Base-by-base conservation (phyloP, 2,329 filamentous ascomycete genomes). In the Calonectria pseudoreteaudii region DNA sequence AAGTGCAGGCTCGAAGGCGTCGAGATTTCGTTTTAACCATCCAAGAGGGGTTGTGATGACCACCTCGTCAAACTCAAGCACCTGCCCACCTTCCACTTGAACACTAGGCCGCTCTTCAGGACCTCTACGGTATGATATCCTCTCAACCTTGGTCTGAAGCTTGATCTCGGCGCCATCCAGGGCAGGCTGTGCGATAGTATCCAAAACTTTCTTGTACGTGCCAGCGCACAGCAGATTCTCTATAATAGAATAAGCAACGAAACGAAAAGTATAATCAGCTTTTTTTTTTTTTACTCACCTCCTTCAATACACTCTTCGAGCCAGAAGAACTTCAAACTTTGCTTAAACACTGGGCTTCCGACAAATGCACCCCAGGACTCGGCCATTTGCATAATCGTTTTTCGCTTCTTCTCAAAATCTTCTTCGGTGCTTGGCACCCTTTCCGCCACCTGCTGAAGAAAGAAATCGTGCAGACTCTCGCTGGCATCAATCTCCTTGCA, bases 281-380 rank as follows among this genome's bases (percentile, higher is more conserved):
- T 47, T 47, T 23, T 47, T 47, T 4, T 47, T 47, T 47, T 23
- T 47, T 47, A n/a, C 86, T 78, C 81, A 91, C 91, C 90, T 58
- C 93, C 93, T 80, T 95, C 93, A 67, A 95, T 92, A 76, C 93
- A 94, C 83, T 95, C 93, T 81, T 95, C 94, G 7, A 95, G 82
- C 93, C 93, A 95, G 81, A 95, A 94, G 84, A 91, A 95, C 84
- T 92, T 94, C 38, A 95, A 85, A 78, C 93, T 94, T 81, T 95
- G 94, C 31, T 81, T 88, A 67, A 87, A 84, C 11, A 94, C 86
- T 0, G 91, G 89, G 72, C 89, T 93, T 18, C 94, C 94, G 8
- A 95, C 88, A 80, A 94, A 95, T 0, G 90, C 90, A 2, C 93
- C 93, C 93, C 93, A 95, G 79, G 91, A 88, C 77, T 93, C 90